Conservation (phyloP, 768 basidiomycete species). For the Macrolepiota fuliginosa region DNA sequence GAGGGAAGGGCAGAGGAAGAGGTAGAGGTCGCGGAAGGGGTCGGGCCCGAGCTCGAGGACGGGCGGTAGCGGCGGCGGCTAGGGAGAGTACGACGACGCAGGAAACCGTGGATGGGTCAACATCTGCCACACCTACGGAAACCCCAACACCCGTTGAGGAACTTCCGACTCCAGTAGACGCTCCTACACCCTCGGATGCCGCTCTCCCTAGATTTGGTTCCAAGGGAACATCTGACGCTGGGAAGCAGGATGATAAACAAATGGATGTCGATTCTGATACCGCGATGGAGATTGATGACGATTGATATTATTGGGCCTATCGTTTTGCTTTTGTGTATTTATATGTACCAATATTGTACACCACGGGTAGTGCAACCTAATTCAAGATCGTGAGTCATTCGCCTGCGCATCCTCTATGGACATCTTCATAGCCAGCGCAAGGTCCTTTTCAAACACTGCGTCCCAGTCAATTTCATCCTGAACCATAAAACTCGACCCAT, state of each 20-base stretch:
- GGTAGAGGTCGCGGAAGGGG: slow-evolving; percentile 33
- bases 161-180: slow-evolving; percentile 19
- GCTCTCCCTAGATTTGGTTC: neutral
- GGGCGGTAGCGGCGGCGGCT: slow-evolving; percentile 19
- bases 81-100: slow-evolving; percentile 12
- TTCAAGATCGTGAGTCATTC: neutral
- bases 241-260: neutral
- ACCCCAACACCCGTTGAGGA: slow-evolving; percentile 29
- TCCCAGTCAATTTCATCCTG: slow-evolving; percentile 11
- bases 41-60: slow-evolving; percentile 30
- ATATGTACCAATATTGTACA: slow-evolving; percentile 1
- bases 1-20: slow-evolving; percentile 32
- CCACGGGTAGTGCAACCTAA: neutral
- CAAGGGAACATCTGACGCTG: neutral
- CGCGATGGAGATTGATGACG: slow-evolving; percentile 25
- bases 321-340: slow-evolving; percentile 1
- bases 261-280: slow-evolving; percentile 12
- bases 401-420: slow-evolving; percentile 13
- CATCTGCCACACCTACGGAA: slow-evolving; percentile 26
- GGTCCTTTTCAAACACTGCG: neutral
- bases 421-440: slow-evolving; percentile 12
- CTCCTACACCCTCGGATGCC: neutral
- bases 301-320: slow-evolving; percentile 2
- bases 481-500: neutral
- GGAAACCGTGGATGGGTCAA: slow-evolving; percentile 15